Base-by-base conservation (phyloP, 495 filamentous ascomycete genomes). In the Pyrenopolyporus hunteri region DNA sequence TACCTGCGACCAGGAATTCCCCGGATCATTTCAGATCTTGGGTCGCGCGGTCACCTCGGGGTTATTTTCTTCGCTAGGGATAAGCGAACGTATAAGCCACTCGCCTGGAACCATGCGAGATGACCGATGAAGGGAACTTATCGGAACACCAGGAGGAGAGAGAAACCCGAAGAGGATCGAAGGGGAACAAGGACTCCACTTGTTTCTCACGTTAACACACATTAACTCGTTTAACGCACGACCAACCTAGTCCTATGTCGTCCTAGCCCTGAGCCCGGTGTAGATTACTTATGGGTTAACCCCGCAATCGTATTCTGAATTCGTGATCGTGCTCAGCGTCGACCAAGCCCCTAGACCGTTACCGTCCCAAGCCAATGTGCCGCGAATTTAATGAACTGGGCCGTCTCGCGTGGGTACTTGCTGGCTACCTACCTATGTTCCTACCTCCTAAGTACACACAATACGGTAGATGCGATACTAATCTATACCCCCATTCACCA, bases 231-330 rank as follows among this genome's bases (percentile, higher is more conserved):
- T 48, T 37, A 43, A 19, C 19, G 51, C 42, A 16, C 26, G 23
- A 13, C 5, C 2, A 31, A 45, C 35, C 63, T 52, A 66, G 47
- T 47, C 57, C 57, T 31, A 48, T 56, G 45, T 52, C 20, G 51
- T 43, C 26, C 25, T 56, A 66, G 63, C 35, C 50, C 47, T 60
- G 22, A 36, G 9, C 57, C 40, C 57, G n/a, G 32, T 37, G 40
- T 56, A 57, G 40, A 58, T 60, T 65, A 57, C 52, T 59, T 52
- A 59, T 65, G 49, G 62, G 45, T 55, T 51, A 50, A 40, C 63
- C 63, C 57, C 63, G 63, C 63, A 61, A 61, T 53, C 57, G 10
- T 50, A 61, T 61, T n/a, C 57, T 49, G 50, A 47, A 56, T 63
- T 63, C 59, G 52, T 61, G 63, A 53, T 66, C 61, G 33, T 57